Base-by-base conservation (phyloP, 495 filamentous ascomycete species). In the Xylaria flabelliformis region DNA sequence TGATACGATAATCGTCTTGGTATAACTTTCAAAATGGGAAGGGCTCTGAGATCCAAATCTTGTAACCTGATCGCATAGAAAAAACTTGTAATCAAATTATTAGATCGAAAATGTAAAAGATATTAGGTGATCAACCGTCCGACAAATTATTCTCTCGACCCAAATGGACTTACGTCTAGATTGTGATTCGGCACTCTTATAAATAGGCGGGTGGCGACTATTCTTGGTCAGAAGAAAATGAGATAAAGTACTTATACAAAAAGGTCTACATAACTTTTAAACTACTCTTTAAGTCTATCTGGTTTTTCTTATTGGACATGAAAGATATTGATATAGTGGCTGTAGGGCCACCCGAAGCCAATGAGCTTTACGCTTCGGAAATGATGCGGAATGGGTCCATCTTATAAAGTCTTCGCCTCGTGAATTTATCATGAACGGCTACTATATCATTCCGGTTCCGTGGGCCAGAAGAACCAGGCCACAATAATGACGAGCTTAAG, bases 391-490 rank as follows among this genome's bases (percentile, higher is more conserved):
- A 48, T 48, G 5, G 13, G 26, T 0, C 1, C 10, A 24, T 26
- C 42, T 7, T 64, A 13, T 32, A 42, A 12, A 26, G 13, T 10
- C 13, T 26, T 64, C 26, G 24, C 0, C 12, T 19, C 6, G 4
- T 39, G 1, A 2, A 36, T 61, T 21, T 12, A 39, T 61, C 26
- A 44, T 34, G 12, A n/a, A n/a, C 42, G 7, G n/a, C 34, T 32
- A 34, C 9, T 39, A 46, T 6, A 4, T 67, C 26, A 72, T 39
- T 64, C 21, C 21, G 72, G 70, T 55, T 80, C 79, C 5, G 79
- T 81, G 6, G 84, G 85, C 90, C 90, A 92, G 3, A 85, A 58
- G 19, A 88, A 64, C 90, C 90, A 92, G 3, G 84, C 80, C 15
- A 85, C 26, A 5, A 89, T 77, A 26, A 89, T 84, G 13, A 82